phyloP scores from a whole-genome alignment of 768 basidiomycete species.

The Leccinellum rugosiceps region DNA sequence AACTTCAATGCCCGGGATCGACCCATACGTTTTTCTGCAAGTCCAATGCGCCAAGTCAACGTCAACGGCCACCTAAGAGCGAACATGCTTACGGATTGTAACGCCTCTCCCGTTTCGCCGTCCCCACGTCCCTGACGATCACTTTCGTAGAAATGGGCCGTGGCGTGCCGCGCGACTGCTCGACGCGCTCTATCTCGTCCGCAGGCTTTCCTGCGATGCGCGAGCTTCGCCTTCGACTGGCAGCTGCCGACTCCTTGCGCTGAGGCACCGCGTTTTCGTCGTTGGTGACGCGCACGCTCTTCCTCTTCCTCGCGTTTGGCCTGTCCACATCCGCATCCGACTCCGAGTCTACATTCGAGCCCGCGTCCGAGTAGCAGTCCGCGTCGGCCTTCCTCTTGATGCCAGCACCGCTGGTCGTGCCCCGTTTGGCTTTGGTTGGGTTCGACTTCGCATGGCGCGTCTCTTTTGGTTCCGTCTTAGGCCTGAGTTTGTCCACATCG shows the following conservation, averaged over 20 bases:
- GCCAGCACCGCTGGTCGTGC: neutral
- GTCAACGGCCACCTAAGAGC: conserved; percentile 8
- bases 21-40: conserved; percentile 70
- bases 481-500: conserved; percentile 39
- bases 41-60: conserved; percentile 7
- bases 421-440: neutral
- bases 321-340: conserved; percentile 31
- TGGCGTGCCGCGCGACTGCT: conserved; percentile 35
- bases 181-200: conserved; percentile 45
- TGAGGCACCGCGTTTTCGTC: conserved; percentile 20
- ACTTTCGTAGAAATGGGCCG: conserved; percentile 39
- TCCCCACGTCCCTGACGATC: conserved; percentile 35
- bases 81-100: conserved; percentile 30
- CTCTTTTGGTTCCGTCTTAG: conserved; percentile 48
- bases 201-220: conserved; percentile 55
- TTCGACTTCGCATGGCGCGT: conserved; percentile 19
- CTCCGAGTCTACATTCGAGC: conserved; percentile 2
- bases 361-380: neutral
- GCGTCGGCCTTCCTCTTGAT: conserved; percentile 44
- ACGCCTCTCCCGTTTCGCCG: conserved; percentile 30
- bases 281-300: conserved; percentile 12
- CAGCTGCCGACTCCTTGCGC: neutral
- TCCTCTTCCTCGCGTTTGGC: conserved; percentile 20
- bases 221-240: conserved; percentile 58
- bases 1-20: conserved; percentile 74